Percentiles rank a stretch among this genome's conserved stretches.
Evolutionary conservation across 148 eudicot genomes (phyloP).

Genomic region (Mesembryanthemum crystallinum): DNA sequence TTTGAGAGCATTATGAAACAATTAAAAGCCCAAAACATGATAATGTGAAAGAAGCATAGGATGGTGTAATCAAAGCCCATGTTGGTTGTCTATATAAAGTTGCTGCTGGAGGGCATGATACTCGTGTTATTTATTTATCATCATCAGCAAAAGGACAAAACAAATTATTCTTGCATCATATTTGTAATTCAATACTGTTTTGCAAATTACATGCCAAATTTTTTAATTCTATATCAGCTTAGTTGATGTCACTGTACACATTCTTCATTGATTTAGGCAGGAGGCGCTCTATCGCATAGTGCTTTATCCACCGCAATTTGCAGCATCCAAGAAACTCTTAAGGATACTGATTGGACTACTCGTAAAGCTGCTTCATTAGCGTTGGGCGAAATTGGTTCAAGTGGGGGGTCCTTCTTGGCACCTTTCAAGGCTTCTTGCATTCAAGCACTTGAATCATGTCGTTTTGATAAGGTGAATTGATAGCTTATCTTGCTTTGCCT

Average conservation of each 20-base stretch:
- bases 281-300: conserved; percentile 69
- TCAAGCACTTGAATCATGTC: conserved; percentile 75
- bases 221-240: not conserved
- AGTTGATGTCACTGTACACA: conserved; percentile 4
- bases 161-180: not conserved
- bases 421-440: conserved; percentile 64
- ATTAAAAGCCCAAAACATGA: not conserved
- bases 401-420: conserved; percentile 54
- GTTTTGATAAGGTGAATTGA: conserved; percentile 71
- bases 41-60: not conserved
- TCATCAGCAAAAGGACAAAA: not conserved
- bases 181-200: not conserved
- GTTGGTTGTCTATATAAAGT: not conserved
- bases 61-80: not conserved
- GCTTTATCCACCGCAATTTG: conserved; percentile 57
- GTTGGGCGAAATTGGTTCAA: conserved; percentile 66
- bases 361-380: conserved; percentile 82
- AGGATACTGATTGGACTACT: conserved; percentile 74
- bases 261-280: conserved; percentile 52
- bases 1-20: not conserved
- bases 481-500: not conserved
- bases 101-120: not conserved
- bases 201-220: not conserved
- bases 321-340: conserved; percentile 79
- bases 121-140: conserved; percentile 2